Percentiles rank a stretch among this genome's conserved stretches.
These are phyloP conservation scores for Metschnikowia bowlesiae DNA, from an alignment of 805 yeast genomes.

Conservation along the genomic window DNA sequence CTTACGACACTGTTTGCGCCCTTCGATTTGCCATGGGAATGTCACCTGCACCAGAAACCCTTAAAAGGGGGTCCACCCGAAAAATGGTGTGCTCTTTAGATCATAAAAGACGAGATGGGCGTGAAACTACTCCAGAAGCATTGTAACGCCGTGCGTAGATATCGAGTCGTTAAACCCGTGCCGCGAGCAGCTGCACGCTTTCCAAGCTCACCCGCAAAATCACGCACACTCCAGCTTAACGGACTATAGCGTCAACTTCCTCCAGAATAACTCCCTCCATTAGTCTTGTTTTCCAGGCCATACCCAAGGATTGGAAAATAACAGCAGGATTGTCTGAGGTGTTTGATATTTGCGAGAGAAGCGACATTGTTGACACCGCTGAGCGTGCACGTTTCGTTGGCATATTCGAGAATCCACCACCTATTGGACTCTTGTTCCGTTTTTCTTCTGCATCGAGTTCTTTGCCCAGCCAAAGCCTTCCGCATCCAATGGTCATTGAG, in stretches of 20 bases:
- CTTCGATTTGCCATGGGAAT: too few relatives aligned
- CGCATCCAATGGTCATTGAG: conserved; percentile 45
- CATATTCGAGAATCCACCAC: neutral
- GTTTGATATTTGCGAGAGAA: neutral
- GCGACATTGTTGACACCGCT: neutral
- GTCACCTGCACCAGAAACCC: too few relatives aligned
- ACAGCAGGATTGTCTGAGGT: neutral
- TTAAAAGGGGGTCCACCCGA: too few relatives aligned
- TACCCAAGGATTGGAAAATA: neutral
- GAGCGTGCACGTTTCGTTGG: neutral
- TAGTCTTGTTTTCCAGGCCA: neutral
- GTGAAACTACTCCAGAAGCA: neutral
- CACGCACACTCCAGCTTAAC: neutral
- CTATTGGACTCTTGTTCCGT: neutral
- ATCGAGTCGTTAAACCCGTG: conserved; percentile 1
- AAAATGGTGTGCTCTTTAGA: too few relatives aligned
- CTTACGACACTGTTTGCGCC: too few relatives aligned
- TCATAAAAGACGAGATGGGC: too few relatives aligned
- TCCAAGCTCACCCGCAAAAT: conserved; percentile 4
- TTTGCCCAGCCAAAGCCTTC: too few relatives aligned
- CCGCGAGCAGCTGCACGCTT: conserved; percentile 2
- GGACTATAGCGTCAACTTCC: neutral
- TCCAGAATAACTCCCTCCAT: neutral
- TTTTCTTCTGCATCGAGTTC: neutral
- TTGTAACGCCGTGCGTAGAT: neutral